phyloP scores from a whole-genome alignment of 129 eudicot species.

The Sambucus nigra region DNA sequence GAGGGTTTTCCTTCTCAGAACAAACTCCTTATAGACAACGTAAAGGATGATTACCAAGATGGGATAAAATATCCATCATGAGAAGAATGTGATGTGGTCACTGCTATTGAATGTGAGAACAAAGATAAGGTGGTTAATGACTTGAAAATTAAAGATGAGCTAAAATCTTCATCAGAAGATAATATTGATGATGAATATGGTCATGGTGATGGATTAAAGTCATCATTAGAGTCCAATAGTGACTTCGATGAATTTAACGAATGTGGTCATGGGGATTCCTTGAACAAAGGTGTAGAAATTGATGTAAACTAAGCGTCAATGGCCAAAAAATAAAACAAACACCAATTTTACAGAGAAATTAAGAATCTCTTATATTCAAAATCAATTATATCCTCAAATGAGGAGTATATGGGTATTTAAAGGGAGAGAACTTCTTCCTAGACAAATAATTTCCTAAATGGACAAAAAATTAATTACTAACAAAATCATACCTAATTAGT shows the following conservation, averaged over 20 bases:
- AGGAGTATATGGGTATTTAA: too few species aligned
- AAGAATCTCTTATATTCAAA: too few species aligned
- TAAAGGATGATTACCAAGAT: conserved; percentile 13
- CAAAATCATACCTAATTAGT: too few species aligned
- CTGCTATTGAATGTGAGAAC: conserved; percentile 22
- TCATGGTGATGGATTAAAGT: too few species aligned
- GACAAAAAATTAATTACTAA: too few species aligned
- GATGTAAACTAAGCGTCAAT: too few species aligned
- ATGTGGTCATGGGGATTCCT: conserved; percentile 12
- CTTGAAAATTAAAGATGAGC: conserved; percentile 11
- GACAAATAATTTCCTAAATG: too few species aligned
- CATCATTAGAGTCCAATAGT: conserved; percentile 17
- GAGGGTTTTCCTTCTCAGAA: conserved; percentile 50
- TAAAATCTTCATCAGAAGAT: conserved; percentile 12
- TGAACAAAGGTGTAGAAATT: conserved; percentile 19
- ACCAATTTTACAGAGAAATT: too few species aligned
- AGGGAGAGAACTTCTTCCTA: too few species aligned
- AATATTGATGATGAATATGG: conserved; percentile 14
- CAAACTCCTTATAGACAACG: conserved; percentile 20
- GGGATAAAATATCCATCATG: conserved; percentile 20
- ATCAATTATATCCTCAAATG: too few species aligned
- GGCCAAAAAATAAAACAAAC: too few species aligned
- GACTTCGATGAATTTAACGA: conserved; percentile 13
- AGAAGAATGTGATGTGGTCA: conserved; percentile 15
- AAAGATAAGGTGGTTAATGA: conserved; percentile 13